Evolutionary conservation across 2,329 filamentous ascomycete species (phyloP).

Genomic region (Aspergillus caelatus): DNA sequence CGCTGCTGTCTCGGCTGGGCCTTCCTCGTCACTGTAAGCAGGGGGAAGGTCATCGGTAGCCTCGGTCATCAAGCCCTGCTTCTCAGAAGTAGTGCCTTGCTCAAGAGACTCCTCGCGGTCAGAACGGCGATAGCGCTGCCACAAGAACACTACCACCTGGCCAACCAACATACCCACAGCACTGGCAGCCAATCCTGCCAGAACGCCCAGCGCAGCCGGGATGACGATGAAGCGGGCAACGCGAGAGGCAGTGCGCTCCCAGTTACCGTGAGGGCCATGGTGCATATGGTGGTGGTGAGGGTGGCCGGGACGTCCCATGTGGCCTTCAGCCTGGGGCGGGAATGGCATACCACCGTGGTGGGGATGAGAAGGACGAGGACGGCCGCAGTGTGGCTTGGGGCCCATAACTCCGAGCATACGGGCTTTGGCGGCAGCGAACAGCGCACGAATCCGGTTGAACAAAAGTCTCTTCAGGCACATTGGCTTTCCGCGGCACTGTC

Average conservation of each 20-base stretch:
- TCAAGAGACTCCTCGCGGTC: constrained; percentile 33
- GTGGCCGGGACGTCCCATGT: constrained; percentile 22
- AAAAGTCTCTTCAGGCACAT: constrained; percentile 44
- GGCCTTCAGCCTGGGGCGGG: constrained; percentile 16
- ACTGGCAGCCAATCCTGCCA: constrained; percentile 49
- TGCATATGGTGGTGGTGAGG: constrained; percentile 35
- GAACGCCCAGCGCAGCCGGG: constrained; percentile 49
- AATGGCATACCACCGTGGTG: constrained; percentile 12
- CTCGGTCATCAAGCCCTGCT: constrained; percentile 44
- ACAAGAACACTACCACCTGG: constrained; percentile 49
- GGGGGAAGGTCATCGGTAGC: constrained; percentile 37
- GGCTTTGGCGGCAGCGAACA: constrained; percentile 42
- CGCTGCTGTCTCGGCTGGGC: constrained; percentile 24
- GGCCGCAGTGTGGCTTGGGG: constrained; percentile 36
- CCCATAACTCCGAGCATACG: constrained; percentile 36
- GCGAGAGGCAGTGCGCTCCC: constrained; percentile 43
- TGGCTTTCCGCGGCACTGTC: constrained; percentile 44
- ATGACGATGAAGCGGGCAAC: constrained; percentile 49
- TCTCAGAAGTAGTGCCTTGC: constrained; percentile 44
- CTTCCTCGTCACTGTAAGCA: constrained; percentile 39
- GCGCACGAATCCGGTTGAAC: constrained; percentile 40
- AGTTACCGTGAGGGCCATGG: constrained; percentile 36
- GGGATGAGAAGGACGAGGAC: constrained; percentile 15
- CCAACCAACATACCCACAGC: constrained; percentile 53
- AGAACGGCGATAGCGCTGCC: constrained; percentile 44